These are phyloP conservation scores for Aethionema arabicum DNA, from an alignment of 345 rosid genomes.

Conservation along the genomic window DNA sequence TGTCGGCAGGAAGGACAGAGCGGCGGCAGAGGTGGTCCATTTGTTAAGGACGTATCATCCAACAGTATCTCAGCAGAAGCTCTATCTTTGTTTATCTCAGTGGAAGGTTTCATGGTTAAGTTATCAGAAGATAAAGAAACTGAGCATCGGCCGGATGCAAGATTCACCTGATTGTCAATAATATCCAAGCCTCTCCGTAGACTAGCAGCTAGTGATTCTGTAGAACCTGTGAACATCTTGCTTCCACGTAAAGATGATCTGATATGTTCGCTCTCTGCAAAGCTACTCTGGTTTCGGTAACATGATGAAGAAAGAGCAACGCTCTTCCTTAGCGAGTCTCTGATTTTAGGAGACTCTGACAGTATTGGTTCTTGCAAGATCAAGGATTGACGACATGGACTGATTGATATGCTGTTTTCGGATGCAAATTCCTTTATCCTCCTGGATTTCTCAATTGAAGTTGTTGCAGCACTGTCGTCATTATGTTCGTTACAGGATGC, in stretches of 20 bases:
- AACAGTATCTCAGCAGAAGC: constrained; percentile 42
- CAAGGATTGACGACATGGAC: constrained; percentile 50
- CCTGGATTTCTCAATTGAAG: constrained; percentile 34
- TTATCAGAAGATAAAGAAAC: constrained; percentile 77
- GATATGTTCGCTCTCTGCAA: constrained; percentile 54
- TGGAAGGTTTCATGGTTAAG: constrained; percentile 60
- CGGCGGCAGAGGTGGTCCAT: constrained; percentile 34
- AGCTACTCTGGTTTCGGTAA: constrained; percentile 51
- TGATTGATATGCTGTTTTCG: constrained; percentile 58
- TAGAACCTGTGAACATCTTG: constrained; percentile 60
- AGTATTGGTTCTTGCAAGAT: constrained; percentile 71
- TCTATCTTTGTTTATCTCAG: constrained; percentile 45
- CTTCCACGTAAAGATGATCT: constrained; percentile 75
- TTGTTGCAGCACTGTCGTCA: constrained; percentile 32
- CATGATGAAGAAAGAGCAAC: constrained; percentile 48
- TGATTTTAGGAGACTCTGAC: constrained; percentile 90
- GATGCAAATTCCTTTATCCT: constrained; percentile 38
- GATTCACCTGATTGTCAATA: constrained; percentile 65
- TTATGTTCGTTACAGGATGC: constrained; percentile 38
- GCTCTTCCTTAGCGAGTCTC: constrained; percentile 65
- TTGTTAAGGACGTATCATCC: constrained; percentile 37
- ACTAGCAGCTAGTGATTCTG: constrained; percentile 92
- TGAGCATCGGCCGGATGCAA: constrained; percentile 57
- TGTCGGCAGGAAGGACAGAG: constrained; percentile 72
- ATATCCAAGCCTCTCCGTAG: constrained; percentile 87